Percentiles rank a stretch among this genome's conserved stretches.
These are phyloP conservation scores for Ceratocystiopsis brevicomis DNA, from an alignment of 2,329 filamentous ascomycete species.

Conservation along the genomic window DNA sequence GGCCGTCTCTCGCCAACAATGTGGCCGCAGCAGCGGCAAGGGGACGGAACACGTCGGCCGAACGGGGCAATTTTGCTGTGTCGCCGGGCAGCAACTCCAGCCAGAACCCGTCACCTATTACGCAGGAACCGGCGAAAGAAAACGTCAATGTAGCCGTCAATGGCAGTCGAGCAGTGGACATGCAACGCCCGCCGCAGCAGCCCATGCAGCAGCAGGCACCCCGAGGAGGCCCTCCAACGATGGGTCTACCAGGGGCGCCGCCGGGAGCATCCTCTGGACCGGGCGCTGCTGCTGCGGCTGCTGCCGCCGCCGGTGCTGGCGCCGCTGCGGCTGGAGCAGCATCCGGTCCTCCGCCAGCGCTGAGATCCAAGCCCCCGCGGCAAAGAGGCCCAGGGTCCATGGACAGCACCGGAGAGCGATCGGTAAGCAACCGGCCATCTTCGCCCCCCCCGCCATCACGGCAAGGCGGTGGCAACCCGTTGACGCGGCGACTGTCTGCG, in stretches of 20 bases:
- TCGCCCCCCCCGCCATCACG: conserved; percentile 41
- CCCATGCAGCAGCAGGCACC: conserved; percentile 16
- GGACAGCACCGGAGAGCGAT: conserved; percentile 44
- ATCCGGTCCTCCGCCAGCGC: background rate
- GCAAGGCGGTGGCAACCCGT: conserved; percentile 33
- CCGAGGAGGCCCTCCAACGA: conserved; percentile 18
- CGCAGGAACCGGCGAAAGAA: conserved; percentile 21
- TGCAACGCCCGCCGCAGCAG: conserved; percentile 23
- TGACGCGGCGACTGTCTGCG: conserved; percentile 40
- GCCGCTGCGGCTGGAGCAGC: conserved; percentile 9
- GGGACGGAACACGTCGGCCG: conserved; percentile 29
- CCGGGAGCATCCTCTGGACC: background rate
- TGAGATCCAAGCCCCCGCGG: conserved; percentile 25
- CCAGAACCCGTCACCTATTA: conserved; percentile 23
- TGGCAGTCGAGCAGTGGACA: conserved; percentile 31
- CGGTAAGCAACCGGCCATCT: conserved; percentile 21
- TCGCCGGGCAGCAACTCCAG: conserved; percentile 18
- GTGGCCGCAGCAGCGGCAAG: conserved; percentile 16
- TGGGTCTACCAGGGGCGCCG: conserved; percentile 11
- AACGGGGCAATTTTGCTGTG: conserved; percentile 19
- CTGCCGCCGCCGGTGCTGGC: background rate
- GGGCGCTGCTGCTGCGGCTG: background rate
- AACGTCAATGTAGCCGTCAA: conserved; percentile 35
- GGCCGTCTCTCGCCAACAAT: conserved; percentile 17
- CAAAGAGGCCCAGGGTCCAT: conserved; percentile 44